Base-by-base conservation (phyloP, 768 basidiomycete species). In the Kwoniella sp. region DNA sequence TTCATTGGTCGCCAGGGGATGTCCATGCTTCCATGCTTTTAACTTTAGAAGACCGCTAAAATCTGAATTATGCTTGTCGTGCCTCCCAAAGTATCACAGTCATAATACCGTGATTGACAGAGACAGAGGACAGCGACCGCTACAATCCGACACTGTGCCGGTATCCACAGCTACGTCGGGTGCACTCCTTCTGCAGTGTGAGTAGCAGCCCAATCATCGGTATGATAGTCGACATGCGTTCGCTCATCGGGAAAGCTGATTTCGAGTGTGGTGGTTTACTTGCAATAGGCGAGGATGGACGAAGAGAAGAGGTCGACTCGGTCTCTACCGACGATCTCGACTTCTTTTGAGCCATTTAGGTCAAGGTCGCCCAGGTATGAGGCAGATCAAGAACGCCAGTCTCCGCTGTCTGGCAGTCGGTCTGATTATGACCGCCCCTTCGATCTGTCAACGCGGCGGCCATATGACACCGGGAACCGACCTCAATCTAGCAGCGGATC, bases 301-400 rank as follows among this genome's bases (percentile, higher is more conserved):
- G 56, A 57, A 23, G 56, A 57, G 25, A 34, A 23, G 28, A 52
- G 48, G 26, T 60, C 50, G 15, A 30, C 37, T 30, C 47, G 58
- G 45, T 60, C 58, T 51, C 37, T 60, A 30, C 31, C 58, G 28
- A 34, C 29, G 34, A 37, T 50, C 20, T 31, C 47, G n/a, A n/a
- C 30, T 15, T 47, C 48, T 9, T 15, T 50, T n/a, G 1, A 15
- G 28, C 50, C 15, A 20, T 1, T 30, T 15, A 37, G 11, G 23
- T 12, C 58, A 34, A 11, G 20, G 4, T 52, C 13, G 11, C 48
- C 22, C 13, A 20, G 15, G 30, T 12, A 13, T 29, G 56, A 28
- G 25, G 7, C 56, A 41, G 22, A 25, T 41, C 56, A 7, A 41
- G 15, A 57, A 15, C 26, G 26, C 22, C 9, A 3, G 4, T 11